These are phyloP conservation scores for Coemansia sp. DNA, from an alignment of 192 early-diverging fungal genomes.

Conservation along the genomic window DNA sequence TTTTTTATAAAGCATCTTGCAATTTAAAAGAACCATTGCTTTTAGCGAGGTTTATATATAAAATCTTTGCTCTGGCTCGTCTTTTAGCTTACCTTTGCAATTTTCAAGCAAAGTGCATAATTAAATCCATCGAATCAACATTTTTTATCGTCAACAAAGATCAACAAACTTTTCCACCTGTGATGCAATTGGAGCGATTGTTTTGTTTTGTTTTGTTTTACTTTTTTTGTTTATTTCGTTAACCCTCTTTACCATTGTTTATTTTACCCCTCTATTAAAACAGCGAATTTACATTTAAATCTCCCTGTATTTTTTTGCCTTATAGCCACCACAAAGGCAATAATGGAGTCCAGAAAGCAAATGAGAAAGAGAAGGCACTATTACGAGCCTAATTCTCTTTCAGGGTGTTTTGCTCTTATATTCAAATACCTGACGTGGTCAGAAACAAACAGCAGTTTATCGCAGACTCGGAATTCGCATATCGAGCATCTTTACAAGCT, in stretches of 20 bases:
- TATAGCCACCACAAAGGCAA: neutral
- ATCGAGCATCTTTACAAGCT: constrained; percentile 13
- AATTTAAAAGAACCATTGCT: too few species aligned
- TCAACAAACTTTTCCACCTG: neutral
- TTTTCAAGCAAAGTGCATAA: too few species aligned
- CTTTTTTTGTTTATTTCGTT: neutral
- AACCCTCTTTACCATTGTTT: neutral
- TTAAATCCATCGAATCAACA: too few species aligned
- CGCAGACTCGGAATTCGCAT: constrained; percentile 4
- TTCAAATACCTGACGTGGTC: constrained; percentile 18
- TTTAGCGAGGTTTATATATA: too few species aligned
- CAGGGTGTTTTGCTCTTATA: constrained; percentile 17
- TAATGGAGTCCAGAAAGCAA: neutral
- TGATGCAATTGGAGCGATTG: neutral
- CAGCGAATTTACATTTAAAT: neutral
- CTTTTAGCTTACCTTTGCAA: too few species aligned
- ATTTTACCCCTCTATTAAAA: neutral
- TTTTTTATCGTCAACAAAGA: neutral
- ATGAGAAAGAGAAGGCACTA: neutral
- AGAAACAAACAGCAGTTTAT: constrained; percentile 1
- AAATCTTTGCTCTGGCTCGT: too few species aligned
- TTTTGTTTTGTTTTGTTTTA: neutral
- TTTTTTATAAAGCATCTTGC: too few species aligned
- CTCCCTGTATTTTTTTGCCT: neutral
- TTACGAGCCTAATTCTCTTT: neutral